A percentile compares a stretch with the other conserved stretches of the same genome.
Conservation (phyloP, 768 basidiomycete species). For the Lactarius hengduanensis region DNA sequence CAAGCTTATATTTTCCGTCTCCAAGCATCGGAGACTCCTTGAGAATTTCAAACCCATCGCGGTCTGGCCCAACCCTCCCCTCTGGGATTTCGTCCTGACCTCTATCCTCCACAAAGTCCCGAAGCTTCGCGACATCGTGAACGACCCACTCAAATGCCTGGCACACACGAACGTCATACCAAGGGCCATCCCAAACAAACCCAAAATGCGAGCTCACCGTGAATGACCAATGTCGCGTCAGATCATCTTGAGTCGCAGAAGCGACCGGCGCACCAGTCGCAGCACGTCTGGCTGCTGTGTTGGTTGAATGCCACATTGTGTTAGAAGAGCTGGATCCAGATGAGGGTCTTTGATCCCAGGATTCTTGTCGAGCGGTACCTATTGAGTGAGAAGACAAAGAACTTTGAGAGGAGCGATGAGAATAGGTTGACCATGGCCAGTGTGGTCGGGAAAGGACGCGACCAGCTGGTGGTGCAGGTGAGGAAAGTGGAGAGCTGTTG, state of each 20-base stretch:
- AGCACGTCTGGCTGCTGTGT: conserved; percentile 20
- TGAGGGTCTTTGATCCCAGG: conserved; percentile 34
- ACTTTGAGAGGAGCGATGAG: conserved; percentile 37
- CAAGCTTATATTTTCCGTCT: conserved; percentile 69
- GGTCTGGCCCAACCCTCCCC: conserved; percentile 35
- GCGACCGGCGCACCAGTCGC: conserved; percentile 21
- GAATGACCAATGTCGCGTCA: conserved; percentile 64
- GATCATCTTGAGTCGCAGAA: conserved; percentile 40
- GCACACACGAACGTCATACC: background rate
- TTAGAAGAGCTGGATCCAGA: conserved; percentile 31
- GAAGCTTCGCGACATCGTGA: conserved; percentile 53
- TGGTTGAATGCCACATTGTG: conserved; percentile 29
- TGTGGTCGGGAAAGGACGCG: conserved; percentile 43
- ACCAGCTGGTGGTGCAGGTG: conserved; percentile 18
- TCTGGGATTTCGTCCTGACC: conserved; percentile 31
- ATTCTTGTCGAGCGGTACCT: conserved; percentile 29
- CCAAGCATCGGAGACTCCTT: conserved; percentile 65
- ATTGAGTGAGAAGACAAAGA: conserved; percentile 35
- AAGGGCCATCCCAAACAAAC: background rate
- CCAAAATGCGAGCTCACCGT: conserved; percentile 41
- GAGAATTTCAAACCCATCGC: conserved; percentile 56
- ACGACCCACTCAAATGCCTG: conserved; percentile 77
- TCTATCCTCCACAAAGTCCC: conserved; percentile 53
- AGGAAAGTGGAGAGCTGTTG: conserved; percentile 22
- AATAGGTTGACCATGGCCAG: conserved; percentile 55